phyloP scores from a whole-genome alignment of 345 rosid genomes.

The Nasturtium officinale region DNA sequence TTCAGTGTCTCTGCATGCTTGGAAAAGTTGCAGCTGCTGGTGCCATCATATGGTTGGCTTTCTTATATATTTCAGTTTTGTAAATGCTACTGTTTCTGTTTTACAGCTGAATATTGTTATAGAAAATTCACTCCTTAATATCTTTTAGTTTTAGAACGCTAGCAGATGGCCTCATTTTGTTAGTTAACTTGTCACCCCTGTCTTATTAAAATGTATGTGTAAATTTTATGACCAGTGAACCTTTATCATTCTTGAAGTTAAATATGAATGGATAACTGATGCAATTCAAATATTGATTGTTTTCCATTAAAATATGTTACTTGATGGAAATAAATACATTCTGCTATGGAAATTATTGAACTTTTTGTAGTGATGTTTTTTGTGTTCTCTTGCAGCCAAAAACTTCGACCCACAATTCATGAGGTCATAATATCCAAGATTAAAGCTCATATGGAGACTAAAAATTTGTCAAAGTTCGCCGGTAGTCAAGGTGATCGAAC shows the following conservation, averaged over 20 bases:
- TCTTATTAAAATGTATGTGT: constrained; percentile 25
- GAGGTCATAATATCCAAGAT: constrained; percentile 89
- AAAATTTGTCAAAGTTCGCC: constrained; percentile 64
- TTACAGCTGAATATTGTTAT: constrained; percentile 7
- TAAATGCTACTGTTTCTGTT: constrained; percentile 22
- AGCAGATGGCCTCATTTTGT: constrained; percentile 16
- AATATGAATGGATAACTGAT: constrained; percentile 14
- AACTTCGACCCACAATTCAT: constrained; percentile 91
- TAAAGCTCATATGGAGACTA: constrained; percentile 66
- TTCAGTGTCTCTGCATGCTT: constrained; percentile 96
- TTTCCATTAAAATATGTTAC: constrained; percentile 13
- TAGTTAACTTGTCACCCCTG: constrained; percentile 24
- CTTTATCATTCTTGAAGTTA: constrained; percentile 19
- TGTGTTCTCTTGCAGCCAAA: constrained; percentile 68
- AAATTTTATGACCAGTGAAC: background rate
- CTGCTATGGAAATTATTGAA: background rate
- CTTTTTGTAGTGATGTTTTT: constrained; percentile 24
- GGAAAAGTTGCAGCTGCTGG: constrained; percentile 98
- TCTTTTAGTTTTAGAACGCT: constrained; percentile 23
- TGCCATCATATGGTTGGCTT: constrained; percentile 89
- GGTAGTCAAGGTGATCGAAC: constrained; percentile 54
- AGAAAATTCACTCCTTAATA: constrained; percentile 10
- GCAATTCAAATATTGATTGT: constrained; percentile 31
- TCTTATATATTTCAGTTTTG: constrained; percentile 30
- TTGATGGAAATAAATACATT: constrained; percentile 11